Evolutionary conservation across 2,329 filamentous ascomycete species (phyloP), one percentile per base, ranked within the genome.

Genomic region (Raffaelea arxii): DNA sequence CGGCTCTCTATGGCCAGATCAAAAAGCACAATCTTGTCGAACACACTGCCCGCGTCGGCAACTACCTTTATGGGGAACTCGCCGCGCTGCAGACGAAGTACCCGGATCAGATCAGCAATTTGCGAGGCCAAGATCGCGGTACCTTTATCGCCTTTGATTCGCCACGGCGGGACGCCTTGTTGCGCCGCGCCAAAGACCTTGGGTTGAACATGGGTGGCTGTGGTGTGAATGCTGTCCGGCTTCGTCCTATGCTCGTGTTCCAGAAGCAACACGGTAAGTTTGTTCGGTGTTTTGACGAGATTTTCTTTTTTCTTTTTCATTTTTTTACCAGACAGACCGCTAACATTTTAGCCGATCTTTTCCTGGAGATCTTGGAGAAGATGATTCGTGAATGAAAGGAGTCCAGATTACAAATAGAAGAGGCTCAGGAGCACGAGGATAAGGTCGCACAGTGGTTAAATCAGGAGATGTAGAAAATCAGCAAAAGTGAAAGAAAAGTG

Each of bases 61-160:
- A 83, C 56, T 92, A 94, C 65, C 75, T 95, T 43, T 94, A 74
- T 63, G 66, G 64, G 49, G 80, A 82, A 49, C 72, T 95, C 43
- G 75, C 84, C 65, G 67, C 62, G 32, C 74, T 96, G 37, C 75
- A 79, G 25, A 60, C 72, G 58, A 76, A 80, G 62, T 91, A 86
- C 63, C 89, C 90, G 1, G 73, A 73, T 27, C 77, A 91, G 64
- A 83, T 96, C 65, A 68, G 78, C 60, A 92, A 94, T 69, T 75
- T 96, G 51, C 78, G 89, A 58, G 90, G 89, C 46, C 86, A 94
- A 71, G 84, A 84, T 42, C 84, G 85, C 68, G 89, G 89, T 54
- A 95, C 90, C 10, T 95, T 94, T 64, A 88, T 96, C 60, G 89
- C 90, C 43, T 96, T 89, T 72, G 89, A 96, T 65, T 85, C 77